A percentile compares a stretch with the other conserved stretches of the same genome.
phyloP scores from a whole-genome alignment of 2,329 filamentous ascomycete species.

The Ophiostoma tasmaniense region DNA sequence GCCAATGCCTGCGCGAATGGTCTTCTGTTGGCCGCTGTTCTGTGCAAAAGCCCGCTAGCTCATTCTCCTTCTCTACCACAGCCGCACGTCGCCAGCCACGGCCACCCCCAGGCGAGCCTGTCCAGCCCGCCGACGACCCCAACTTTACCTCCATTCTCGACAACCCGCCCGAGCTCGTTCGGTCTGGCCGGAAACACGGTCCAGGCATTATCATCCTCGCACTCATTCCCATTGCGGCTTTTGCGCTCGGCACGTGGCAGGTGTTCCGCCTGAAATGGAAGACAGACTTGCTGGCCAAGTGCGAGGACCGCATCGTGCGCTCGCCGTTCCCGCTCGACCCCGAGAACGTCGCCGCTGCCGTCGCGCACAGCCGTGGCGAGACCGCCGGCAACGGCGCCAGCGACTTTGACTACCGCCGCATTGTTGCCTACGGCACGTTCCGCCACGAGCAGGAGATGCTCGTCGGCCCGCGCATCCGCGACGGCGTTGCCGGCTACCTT shows the following conservation, averaged over 20 bases:
- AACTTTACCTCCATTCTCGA: constrained; percentile 81
- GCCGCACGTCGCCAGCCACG: neutral
- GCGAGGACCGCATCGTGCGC: constrained; percentile 83
- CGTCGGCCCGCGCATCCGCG: constrained; percentile 78
- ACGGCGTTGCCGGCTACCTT: constrained; percentile 83
- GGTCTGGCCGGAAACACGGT: constrained; percentile 63
- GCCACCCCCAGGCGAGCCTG: neutral
- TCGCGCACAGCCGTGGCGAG: constrained; percentile 41
- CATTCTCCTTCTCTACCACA: constrained; percentile 6
- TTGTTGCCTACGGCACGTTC: constrained; percentile 64
- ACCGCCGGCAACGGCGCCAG: constrained; percentile 5
- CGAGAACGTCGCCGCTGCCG: constrained; percentile 69
- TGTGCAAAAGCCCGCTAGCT: neutral
- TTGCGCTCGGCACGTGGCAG: constrained; percentile 88
- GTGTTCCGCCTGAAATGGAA: constrained; percentile 91
- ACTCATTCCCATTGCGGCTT: constrained; percentile 84
- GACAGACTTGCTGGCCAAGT: constrained; percentile 79
- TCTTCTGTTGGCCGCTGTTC: neutral
- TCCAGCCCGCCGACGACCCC: constrained; percentile 61
- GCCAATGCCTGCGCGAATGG: constrained; percentile 10
- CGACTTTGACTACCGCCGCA: constrained; percentile 82
- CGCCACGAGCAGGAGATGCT: constrained; percentile 94
- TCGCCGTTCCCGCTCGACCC: constrained; percentile 72
- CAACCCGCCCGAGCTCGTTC: constrained; percentile 71
- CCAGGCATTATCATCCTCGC: constrained; percentile 74